These are phyloP conservation scores for Pichia cactophila DNA, from an alignment of 1,139 yeast species.

Conservation along the genomic window DNA sequence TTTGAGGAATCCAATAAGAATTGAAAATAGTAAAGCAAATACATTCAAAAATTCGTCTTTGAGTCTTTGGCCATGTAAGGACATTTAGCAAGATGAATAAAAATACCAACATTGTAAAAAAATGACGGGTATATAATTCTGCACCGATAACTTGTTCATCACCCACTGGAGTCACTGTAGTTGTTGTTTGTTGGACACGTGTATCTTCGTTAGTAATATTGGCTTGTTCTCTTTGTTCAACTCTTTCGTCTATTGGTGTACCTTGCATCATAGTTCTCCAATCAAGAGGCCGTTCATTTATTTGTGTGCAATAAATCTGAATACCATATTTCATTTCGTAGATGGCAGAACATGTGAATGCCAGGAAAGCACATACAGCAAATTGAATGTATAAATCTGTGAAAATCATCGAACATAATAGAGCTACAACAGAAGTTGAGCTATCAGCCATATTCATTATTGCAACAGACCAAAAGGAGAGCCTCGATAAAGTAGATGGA, in stretches of 20 bases:
- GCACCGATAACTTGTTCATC: constrained; percentile 46
- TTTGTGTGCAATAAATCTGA: constrained; percentile 62
- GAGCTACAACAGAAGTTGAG: constrained; percentile 51
- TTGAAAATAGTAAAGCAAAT: constrained; percentile 43
- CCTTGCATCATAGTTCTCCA: constrained; percentile 58
- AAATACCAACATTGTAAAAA: constrained; percentile 50
- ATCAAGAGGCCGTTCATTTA: constrained; percentile 60
- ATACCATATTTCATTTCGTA: constrained; percentile 76
- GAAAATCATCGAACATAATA: constrained; percentile 50
- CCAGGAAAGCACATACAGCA: constrained; percentile 61
- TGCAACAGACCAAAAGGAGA: constrained; percentile 56
- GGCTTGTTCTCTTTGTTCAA: constrained; percentile 14
- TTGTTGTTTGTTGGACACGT: neutral
- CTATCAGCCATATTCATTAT: constrained; percentile 60
- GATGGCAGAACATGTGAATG: constrained; percentile 62
- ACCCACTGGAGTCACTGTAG: constrained; percentile 9
- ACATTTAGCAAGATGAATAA: constrained; percentile 54
- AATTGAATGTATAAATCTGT: constrained; percentile 57
- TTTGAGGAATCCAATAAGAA: constrained; percentile 90
- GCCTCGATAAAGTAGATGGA: constrained; percentile 68
- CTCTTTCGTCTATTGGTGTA: constrained; percentile 34
- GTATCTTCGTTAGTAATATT: constrained; percentile 6
- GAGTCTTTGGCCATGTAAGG: constrained; percentile 53
- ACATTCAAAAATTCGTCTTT: constrained; percentile 54
- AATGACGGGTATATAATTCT: constrained; percentile 54